Evolutionary conservation across 2,329 filamentous ascomycete species (phyloP), one percentile per base, ranked within the genome.

Genomic region (Boeremia lycopersici): DNA sequence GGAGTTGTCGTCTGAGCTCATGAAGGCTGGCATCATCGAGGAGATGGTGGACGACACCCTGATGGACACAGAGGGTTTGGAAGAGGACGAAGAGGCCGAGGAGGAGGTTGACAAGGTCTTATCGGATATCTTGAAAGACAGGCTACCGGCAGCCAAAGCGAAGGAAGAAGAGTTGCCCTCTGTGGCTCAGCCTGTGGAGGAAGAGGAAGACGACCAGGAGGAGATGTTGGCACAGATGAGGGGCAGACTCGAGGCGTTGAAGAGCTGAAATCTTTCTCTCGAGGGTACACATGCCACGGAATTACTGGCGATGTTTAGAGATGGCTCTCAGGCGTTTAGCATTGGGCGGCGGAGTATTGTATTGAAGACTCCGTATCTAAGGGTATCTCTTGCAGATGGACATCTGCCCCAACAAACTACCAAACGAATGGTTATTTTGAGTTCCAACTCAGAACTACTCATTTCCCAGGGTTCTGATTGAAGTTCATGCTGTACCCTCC

Each of bases 401-500:
- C 26, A 26, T 19, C 26, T 33, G 17, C 33, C 26, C 33, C 46
- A 46, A 35, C 12, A 30, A 36, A 35, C n/a, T 15, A 39, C 13
- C n/a, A 38, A 43, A 31, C 36, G 11, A 28, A 13, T 12, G 30
- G 11, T 7, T 15, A 6, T 13, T 23, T 23, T 23, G 19, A 23
- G 19, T 23, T 23, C 19, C 19, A 23, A 23, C 19, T 23, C 19
- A 23, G 19, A 23, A 23, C 19, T 23, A 5, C 19, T 23, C 44
- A 62, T 44, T 59, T 63, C 17, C 53, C 53, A n/a, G 59, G 50
- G 30, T 56, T 61, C 66, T 85, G 82, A 36, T 83, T 80, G 68
- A 98, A 96, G 63, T 93, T 93, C 88, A 99, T 90, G 75, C 89
- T 96, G 76, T 98, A 98, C 0, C 92, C 93, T 1, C 95, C 95